These are phyloP conservation scores for Funneliformis mosseae DNA, from an alignment of 192 early-diverging fungal species.

Conservation along the genomic window DNA sequence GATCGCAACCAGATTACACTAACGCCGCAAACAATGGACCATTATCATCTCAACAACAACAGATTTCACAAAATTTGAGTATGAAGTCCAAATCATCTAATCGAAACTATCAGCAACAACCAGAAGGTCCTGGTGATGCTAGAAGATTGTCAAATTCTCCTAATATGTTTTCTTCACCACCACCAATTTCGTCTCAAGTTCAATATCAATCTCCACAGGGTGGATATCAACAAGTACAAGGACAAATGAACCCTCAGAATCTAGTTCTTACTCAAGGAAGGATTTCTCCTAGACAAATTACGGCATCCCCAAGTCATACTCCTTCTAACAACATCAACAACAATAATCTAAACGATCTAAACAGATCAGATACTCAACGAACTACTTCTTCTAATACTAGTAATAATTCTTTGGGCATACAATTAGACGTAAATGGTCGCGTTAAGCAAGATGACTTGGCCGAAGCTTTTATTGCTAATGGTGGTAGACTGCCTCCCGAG, in stretches of 20 bases:
- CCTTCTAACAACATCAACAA: background rate
- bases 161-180: background rate
- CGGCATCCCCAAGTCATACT: background rate
- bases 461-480: conserved; percentile 18
- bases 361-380: conserved; percentile 9
- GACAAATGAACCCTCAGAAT: conserved; percentile 1
- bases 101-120: background rate
- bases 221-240: conserved; percentile 27
- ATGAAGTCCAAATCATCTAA: background rate
- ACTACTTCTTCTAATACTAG: background rate
- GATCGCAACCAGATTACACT: background rate
- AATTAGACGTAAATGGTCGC: conserved; percentile 19
- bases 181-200: background rate
- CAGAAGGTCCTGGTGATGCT: conserved; percentile 20
- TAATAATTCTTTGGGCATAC: conserved; percentile 24
- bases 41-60: conserved; percentile 19
- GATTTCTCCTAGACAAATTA: conserved; percentile 25
- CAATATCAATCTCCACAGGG: conserved; percentile 34
- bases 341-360: background rate
- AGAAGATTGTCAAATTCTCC: background rate
- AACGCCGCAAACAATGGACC: background rate
- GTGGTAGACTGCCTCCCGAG: conserved; percentile 13
- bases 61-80: background rate
- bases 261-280: conserved; percentile 19
- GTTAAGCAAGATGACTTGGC: conserved; percentile 32